phyloP scores from a whole-genome alignment of 805 yeast genomes.

The Kuraishia cidri region DNA sequence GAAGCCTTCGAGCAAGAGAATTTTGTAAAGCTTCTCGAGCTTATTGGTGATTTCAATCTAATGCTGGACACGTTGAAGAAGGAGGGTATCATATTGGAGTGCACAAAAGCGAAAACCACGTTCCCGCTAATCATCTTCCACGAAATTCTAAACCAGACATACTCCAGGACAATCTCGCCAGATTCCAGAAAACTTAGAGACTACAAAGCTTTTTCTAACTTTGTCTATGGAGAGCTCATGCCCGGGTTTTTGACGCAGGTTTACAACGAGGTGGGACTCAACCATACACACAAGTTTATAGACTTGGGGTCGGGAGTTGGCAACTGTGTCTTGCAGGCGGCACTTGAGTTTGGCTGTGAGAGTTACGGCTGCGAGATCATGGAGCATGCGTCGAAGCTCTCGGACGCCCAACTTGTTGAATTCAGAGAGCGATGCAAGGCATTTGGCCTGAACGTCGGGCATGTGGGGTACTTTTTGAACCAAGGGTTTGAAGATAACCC shows the following conservation, averaged over 20 bases:
- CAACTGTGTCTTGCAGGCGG: slow-evolving; percentile 83
- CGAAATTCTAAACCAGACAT: slow-evolving; percentile 64
- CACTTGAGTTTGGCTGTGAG: slow-evolving; percentile 73
- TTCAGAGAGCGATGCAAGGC: slow-evolving; percentile 46
- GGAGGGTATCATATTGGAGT: slow-evolving; percentile 4
- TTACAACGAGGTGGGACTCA: slow-evolving; percentile 48
- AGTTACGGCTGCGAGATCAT: slow-evolving; percentile 90
- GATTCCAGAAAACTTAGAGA: slow-evolving; percentile 50
- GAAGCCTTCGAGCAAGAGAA: slow-evolving; percentile 21
- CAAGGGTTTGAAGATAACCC: slow-evolving; percentile 67
- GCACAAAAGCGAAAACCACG: slow-evolving; percentile 7
- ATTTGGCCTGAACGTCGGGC: slow-evolving; percentile 57
- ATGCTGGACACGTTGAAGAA: slow-evolving; percentile 22
- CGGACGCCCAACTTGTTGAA: slow-evolving; percentile 50
- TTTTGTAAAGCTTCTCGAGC: slow-evolving; percentile 14
- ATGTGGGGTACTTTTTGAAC: slow-evolving; percentile 46
- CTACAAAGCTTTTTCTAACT: slow-evolving; percentile 83
- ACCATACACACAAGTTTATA: slow-evolving; percentile 51
- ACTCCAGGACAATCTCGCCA: slow-evolving; percentile 74
- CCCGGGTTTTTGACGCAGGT: slow-evolving; percentile 69
- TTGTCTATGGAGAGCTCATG: slow-evolving; percentile 84
- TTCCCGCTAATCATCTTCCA: slow-evolving; percentile 41
- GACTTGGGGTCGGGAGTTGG: slow-evolving; percentile 96
- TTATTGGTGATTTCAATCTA: slow-evolving; percentile 34
- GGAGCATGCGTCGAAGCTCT: slow-evolving; percentile 69